Evolutionary conservation across 345 rosid genomes (phyloP).

Genomic region (Heritiera littoralis): DNA sequence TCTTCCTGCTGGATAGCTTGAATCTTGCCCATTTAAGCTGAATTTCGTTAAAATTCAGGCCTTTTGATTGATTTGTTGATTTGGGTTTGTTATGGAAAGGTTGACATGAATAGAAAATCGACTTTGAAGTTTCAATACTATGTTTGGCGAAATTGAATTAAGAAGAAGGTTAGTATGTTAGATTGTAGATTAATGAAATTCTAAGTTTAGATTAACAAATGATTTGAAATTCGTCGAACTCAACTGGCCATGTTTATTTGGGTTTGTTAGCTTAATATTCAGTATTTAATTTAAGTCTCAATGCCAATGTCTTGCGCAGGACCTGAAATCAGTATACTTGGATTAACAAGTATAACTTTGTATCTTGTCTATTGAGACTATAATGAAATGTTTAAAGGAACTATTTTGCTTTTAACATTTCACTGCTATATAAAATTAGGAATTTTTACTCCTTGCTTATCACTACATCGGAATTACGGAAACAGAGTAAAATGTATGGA

Average conservation of each 20-base stretch:
- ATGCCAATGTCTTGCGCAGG: not conserved
- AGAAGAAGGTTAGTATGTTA: not conserved
- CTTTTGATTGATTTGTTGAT: constrained; percentile 8
- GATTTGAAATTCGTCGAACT: not conserved
- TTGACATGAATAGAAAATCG: not conserved
- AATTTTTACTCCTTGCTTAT: not conserved
- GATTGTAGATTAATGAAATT: not conserved
- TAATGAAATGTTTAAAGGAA: not conserved
- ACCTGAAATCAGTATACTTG: not conserved
- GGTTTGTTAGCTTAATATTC: not conserved
- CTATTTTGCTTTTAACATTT: not conserved
- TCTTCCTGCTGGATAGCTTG: not conserved
- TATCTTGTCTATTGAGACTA: not conserved
- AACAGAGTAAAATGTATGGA: not conserved
- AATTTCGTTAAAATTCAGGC: not conserved
- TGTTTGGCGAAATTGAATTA: not conserved
- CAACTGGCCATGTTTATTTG: not conserved
- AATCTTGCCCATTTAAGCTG: not conserved
- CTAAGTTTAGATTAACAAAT: not conserved
- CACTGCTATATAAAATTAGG: not conserved
- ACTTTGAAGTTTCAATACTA: not conserved
- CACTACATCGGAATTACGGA: not conserved
- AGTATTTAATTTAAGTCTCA: not conserved
- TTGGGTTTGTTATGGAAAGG: not conserved
- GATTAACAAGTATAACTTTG: not conserved